Evolutionary conservation across 192 early-diverging fungal genomes (phyloP).

Genomic region (Rhizophagus clarus): DNA sequence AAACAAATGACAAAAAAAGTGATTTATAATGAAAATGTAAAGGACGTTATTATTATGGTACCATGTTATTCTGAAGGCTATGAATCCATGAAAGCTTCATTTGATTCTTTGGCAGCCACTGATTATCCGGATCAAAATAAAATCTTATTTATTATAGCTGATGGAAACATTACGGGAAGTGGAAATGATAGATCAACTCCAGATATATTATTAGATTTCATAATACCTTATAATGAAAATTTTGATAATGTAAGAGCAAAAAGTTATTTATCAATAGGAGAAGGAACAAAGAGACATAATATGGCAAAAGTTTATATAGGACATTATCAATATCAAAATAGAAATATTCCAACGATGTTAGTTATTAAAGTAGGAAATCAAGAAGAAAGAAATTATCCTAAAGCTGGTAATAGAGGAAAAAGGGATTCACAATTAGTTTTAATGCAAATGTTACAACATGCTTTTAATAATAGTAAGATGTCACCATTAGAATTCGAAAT

Average conservation of each 20-base stretch:
- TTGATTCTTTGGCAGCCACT: constrained; percentile 76
- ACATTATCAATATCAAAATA: constrained; percentile 75
- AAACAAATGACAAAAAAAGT: background rate
- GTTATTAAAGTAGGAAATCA: constrained; percentile 78
- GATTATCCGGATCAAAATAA: constrained; percentile 77
- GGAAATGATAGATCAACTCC: constrained; percentile 75
- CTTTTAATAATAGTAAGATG: constrained; percentile 83
- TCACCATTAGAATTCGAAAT: constrained; percentile 87
- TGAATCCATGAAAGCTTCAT: constrained; percentile 69
- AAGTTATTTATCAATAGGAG: constrained; percentile 87
- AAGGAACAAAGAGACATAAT: constrained; percentile 87
- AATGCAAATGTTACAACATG: constrained; percentile 76
- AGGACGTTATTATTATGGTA: constrained; percentile 61
- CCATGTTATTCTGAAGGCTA: constrained; percentile 82
- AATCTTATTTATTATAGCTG: constrained; percentile 75
- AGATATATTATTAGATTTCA: constrained; percentile 46
- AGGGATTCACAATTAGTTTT: constrained; percentile 85
- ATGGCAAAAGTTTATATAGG: constrained; percentile 93
- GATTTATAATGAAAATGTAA: background rate
- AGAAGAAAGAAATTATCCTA: constrained; percentile 48
- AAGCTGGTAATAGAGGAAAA: constrained; percentile 86
- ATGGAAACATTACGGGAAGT: constrained; percentile 78
- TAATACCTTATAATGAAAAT: background rate
- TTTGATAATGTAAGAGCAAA: constrained; percentile 26
- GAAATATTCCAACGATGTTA: constrained; percentile 69